These are phyloP conservation scores for Peribolospora baueri DNA, from an alignment of 768 basidiomycete species.

Conservation along the genomic window DNA sequence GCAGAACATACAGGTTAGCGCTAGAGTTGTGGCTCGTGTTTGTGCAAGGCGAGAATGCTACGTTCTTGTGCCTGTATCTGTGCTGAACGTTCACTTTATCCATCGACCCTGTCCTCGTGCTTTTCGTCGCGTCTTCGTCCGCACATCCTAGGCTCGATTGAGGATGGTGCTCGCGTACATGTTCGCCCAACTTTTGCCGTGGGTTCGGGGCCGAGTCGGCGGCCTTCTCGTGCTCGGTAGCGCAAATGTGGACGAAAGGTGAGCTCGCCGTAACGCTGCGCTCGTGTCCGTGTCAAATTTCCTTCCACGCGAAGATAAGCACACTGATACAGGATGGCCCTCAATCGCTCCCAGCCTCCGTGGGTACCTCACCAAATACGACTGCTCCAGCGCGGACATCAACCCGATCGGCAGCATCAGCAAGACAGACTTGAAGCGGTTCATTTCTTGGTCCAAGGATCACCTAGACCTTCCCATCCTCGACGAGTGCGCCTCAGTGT, in stretches of 20 bases:
- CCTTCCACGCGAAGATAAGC: not conserved
- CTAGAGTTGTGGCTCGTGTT: not conserved
- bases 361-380: constrained; percentile 94
- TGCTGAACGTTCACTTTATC: not conserved
- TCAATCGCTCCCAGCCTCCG: constrained; percentile 35
- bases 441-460: constrained; percentile 58
- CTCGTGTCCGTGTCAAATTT: no score
- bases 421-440: constrained; percentile 88
- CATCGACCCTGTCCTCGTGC: not conserved
- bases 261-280: not conserved
- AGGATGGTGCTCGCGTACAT: constrained; percentile 87
- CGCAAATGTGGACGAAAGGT: constrained; percentile 97
- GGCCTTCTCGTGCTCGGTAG: constrained; percentile 87
- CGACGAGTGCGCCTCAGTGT: constrained; percentile 28
- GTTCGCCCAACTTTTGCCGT: constrained; percentile 84
- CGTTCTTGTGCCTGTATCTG: not conserved
- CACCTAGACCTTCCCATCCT: constrained; percentile 70
- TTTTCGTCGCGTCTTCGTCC: not conserved
- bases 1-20: constrained; percentile 72
- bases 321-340: not conserved
- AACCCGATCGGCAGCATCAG: constrained; percentile 97
- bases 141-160: constrained; percentile 40
- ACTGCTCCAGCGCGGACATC: constrained; percentile 81
- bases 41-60: not conserved
- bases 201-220: constrained; percentile 59